Conservation (phyloP, 805 yeast species). For the Kregervanrija fluxuum region DNA sequence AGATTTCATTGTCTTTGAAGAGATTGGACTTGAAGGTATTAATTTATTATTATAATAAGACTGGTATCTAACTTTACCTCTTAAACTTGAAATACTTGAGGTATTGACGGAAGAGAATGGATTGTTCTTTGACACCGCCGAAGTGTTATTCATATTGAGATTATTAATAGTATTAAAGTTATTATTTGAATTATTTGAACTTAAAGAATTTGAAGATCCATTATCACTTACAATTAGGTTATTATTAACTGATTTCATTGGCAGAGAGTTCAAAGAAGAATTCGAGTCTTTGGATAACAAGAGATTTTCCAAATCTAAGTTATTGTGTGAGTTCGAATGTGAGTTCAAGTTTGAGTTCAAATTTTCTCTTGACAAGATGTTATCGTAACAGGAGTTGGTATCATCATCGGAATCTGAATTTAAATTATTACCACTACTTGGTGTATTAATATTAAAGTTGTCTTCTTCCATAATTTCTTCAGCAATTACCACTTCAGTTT, state of each 20-base stretch:
- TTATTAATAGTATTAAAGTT: slow-evolving; percentile 15
- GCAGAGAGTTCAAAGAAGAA: slow-evolving; percentile 21
- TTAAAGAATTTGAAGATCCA: slow-evolving; percentile 21
- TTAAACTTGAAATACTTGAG: slow-evolving; percentile 20
- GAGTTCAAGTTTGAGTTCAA: background rate
- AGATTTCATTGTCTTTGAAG: slow-evolving; percentile 5
- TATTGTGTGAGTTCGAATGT: slow-evolving; percentile 7
- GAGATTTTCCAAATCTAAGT: slow-evolving; percentile 17
- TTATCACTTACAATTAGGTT: slow-evolving; percentile 16
- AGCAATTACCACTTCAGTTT: slow-evolving; percentile 23
- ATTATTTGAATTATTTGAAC: slow-evolving; percentile 14
- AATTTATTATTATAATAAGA: slow-evolving; percentile 23
- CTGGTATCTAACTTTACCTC: slow-evolving; percentile 27
- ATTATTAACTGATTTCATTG: slow-evolving; percentile 14
- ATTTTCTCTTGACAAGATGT: too few species aligned
- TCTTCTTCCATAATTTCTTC: slow-evolving; percentile 26
- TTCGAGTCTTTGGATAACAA: slow-evolving; percentile 12
- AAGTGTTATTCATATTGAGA: slow-evolving; percentile 1
- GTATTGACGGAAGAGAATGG: slow-evolving; percentile 9
- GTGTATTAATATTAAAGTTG: background rate
- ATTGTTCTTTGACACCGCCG: slow-evolving; percentile 7
- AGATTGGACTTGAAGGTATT: slow-evolving; percentile 15
- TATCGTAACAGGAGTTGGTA: background rate
- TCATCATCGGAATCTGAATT: slow-evolving; percentile 8
- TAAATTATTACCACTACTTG: background rate